Base-by-base conservation (phyloP, 768 basidiomycete genomes). In the Leccinum subtestaceum region DNA sequence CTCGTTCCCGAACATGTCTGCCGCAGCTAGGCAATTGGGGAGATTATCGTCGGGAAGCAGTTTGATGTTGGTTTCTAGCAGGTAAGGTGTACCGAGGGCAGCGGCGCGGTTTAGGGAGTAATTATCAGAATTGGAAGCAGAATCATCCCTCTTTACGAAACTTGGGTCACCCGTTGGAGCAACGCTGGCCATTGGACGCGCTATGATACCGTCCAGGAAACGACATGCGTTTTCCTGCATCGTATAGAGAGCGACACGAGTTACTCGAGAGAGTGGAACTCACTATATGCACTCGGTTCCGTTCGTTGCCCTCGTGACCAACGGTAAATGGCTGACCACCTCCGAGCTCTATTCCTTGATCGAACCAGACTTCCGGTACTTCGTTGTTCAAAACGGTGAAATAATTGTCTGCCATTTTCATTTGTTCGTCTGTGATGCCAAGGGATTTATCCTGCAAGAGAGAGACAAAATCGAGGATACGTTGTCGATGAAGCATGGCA, bases 401-500 rank as follows among this genome's bases (percentile, higher is more conserved):
- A 63, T 87, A 87, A 60, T 89, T 89, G 66, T 89, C 88, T 4
- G 86, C 84, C 85, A 87, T 88, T 62, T 80, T 77, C 64, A 77
- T 72, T 61, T 86, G 79, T 38, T 83, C 81, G 4, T 76, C 69
- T 0, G 82, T 76, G 40, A 77, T 69, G 36, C 81, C 75, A 36
- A 86, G 69, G 19, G 55, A 32, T 4, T 73, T 57, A 4, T 60
- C 53, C 21, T 66, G 63, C 62, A 87, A 67, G 46, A 87, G 75
- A 13, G 71, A 67, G 17, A 87, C 68, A 65, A 87, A 89, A 17
- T 75, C 73, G 15, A 72, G 69, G 15, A 75, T 80, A 55, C 72
- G 70, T 19, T 76, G 74, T 51, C 75, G 76, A 58, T 64, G 74
- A 57, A 88, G 69, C 56, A 88, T 77, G 6, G 85, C 69, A 19